Conservation (phyloP, 805 yeast genomes). For the Kodamaea kaohsiungensis region DNA sequence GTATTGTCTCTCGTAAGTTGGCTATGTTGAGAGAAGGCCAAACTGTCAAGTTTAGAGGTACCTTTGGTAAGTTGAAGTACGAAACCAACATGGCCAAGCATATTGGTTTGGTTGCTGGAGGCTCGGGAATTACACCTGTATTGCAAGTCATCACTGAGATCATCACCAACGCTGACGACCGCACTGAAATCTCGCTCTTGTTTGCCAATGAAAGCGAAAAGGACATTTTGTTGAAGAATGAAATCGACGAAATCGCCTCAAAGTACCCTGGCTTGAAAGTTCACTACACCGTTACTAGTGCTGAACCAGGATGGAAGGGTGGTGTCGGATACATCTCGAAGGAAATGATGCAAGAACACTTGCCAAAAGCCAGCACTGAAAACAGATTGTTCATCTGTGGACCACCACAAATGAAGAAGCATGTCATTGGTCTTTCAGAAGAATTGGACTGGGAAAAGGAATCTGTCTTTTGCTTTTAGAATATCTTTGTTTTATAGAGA, state of each 20-base stretch:
- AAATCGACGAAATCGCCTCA: conserved; percentile 66
- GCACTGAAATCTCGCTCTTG: conserved; percentile 59
- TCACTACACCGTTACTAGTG: conserved; percentile 56
- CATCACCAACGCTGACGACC: conserved; percentile 67
- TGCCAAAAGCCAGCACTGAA: conserved; percentile 52
- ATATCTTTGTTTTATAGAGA: conserved; percentile 3
- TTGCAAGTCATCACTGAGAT: conserved; percentile 74
- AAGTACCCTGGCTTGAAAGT: conserved; percentile 64
- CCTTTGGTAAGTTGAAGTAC: conserved; percentile 72
- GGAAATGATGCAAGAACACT: conserved; percentile 52
- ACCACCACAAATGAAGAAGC: conserved; percentile 66
- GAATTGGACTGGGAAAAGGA: conserved; percentile 65
- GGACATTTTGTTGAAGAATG: conserved; percentile 71
- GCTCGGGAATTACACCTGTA: conserved; percentile 89
- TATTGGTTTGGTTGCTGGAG: conserved; percentile 76
- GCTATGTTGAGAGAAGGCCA: conserved; percentile 67
- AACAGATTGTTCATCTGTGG: conserved; percentile 72
- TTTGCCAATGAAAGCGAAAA: conserved; percentile 77
- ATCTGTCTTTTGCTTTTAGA: conserved; percentile 53
- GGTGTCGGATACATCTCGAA: conserved; percentile 59
- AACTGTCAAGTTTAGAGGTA: conserved; percentile 72
- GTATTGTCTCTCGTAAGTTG: conserved; percentile 65
- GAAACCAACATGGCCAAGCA: conserved; percentile 57
- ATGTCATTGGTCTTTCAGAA: conserved; percentile 49
- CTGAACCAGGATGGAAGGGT: conserved; percentile 56